phyloP scores from a whole-genome alignment of 2,329 filamentous ascomycete genomes.

The Scedosporium aurantiacum region DNA sequence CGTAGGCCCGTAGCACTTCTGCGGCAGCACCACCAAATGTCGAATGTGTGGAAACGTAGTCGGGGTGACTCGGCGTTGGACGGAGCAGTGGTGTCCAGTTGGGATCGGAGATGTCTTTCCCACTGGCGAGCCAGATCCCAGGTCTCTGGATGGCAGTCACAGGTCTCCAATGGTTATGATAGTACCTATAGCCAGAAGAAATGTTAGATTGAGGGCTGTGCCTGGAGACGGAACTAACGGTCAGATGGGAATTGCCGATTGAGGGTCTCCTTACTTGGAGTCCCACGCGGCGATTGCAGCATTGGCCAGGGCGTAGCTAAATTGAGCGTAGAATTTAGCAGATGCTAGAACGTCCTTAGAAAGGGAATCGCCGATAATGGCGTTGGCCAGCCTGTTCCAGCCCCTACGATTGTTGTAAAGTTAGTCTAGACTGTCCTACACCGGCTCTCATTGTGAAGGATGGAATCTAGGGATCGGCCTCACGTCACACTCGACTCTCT shows the following conservation, averaged over 20 bases:
- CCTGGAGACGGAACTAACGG: too few species aligned
- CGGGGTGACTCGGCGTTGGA: conserved; percentile 9
- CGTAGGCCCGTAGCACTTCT: conserved; percentile 7
- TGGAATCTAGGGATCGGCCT: neutral
- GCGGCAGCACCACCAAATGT: conserved; percentile 9
- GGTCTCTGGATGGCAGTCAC: conserved; percentile 8
- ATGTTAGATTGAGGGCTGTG: too few species aligned
- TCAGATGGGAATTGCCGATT: too few species aligned
- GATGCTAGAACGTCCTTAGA: conserved; percentile 7
- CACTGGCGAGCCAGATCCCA: conserved; percentile 8
- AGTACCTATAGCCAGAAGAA: neutral
- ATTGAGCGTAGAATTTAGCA: conserved; percentile 10
- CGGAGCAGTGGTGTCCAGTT: conserved; percentile 9
- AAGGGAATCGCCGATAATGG: conserved; percentile 6
- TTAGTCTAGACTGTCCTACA: too few species aligned
- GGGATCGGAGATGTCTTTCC: conserved; percentile 9
- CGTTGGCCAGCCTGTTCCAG: conserved; percentile 9
- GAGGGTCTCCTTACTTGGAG: conserved; percentile 1
- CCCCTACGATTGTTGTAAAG: neutral
- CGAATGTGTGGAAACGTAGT: conserved; percentile 10
- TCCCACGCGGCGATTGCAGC: conserved; percentile 9
- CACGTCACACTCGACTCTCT: conserved; percentile 8
- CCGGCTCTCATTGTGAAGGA: too few species aligned
- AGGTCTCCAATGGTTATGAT: conserved; percentile 8
- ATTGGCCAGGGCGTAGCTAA: conserved; percentile 11